Conservation (phyloP, 2,329 filamentous ascomycete species). For the Aspergillus pseudoterreus region DNA sequence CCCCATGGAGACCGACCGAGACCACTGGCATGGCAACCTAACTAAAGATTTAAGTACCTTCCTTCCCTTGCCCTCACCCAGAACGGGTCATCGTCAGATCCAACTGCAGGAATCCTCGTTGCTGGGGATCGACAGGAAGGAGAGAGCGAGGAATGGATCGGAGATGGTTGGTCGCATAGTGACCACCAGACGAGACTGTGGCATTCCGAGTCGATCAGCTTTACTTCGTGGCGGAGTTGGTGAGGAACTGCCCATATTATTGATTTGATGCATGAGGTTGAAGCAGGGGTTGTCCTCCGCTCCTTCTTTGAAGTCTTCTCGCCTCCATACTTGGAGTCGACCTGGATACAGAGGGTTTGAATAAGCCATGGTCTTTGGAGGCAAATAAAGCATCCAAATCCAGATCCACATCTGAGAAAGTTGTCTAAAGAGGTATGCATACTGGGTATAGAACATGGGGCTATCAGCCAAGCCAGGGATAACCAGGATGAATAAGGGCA, state of each 20-base stretch:
- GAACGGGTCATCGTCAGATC: background rate
- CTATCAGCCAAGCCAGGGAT: no score
- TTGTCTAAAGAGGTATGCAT: no score
- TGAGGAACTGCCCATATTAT: background rate
- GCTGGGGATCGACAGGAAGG: background rate
- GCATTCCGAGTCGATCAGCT: slow-evolving; percentile 1
- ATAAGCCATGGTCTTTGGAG: no score
- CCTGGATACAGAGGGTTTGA: no score
- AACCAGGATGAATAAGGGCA: no score
- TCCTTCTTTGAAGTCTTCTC: no score
- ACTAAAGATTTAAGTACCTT: background rate
- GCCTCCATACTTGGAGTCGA: no score
- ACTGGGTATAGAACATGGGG: no score
- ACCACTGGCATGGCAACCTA: slow-evolving; percentile 4
- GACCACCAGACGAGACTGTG: background rate
- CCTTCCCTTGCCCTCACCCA: background rate
- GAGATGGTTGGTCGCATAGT: slow-evolving; percentile 1
- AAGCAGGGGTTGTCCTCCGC: background rate
- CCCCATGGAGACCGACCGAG: background rate
- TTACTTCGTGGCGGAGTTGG: background rate
- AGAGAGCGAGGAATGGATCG: slow-evolving; percentile 3
- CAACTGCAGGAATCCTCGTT: background rate
- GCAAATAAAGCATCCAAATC: no score
- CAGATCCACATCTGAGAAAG: no score
- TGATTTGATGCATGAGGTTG: background rate